phyloP scores from a whole-genome alignment of 2,329 filamentous ascomycete genomes.

The Aspergillus transmontanensis region DNA sequence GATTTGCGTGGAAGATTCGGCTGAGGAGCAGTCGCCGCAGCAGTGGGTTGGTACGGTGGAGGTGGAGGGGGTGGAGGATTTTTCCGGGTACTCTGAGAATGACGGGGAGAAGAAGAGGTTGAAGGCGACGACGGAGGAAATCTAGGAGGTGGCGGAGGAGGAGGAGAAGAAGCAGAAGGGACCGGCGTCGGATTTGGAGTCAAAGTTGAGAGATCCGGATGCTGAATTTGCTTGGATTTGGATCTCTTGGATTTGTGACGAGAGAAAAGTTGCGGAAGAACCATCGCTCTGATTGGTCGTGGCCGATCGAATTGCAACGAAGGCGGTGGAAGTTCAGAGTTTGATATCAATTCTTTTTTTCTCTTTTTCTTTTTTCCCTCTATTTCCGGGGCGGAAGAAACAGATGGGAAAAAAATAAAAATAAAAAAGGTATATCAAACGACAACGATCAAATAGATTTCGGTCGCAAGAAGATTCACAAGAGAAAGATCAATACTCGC shows the following conservation, averaged over 20 bases:
- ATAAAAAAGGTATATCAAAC: background rate
- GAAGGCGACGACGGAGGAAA: slow-evolving; percentile 11
- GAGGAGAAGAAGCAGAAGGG: slow-evolving; percentile 9
- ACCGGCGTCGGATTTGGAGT: slow-evolving; percentile 10
- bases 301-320: slow-evolving; percentile 40
- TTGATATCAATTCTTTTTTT: slow-evolving; percentile 9
- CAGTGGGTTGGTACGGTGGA: slow-evolving; percentile 7
- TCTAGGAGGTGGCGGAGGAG: slow-evolving; percentile 2
- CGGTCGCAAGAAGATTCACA: background rate
- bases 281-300: slow-evolving; percentile 34
- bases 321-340: slow-evolving; percentile 40
- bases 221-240: slow-evolving; percentile 20
- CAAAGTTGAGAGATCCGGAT: slow-evolving; percentile 5
- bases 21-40: slow-evolving; percentile 11
- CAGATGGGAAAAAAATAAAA: slow-evolving; percentile 11
- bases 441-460: background rate
- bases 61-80: slow-evolving; percentile 10
- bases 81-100: slow-evolving; percentile 6
- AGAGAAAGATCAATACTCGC: background rate
- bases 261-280: slow-evolving; percentile 43
- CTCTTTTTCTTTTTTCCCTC: slow-evolving; percentile 4
- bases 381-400: background rate
- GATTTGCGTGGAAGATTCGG: slow-evolving; percentile 14
- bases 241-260: slow-evolving; percentile 31
- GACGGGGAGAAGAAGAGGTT: slow-evolving; percentile 9